Percentiles rank a stretch among this genome's conserved stretches.
Conservation (phyloP, 2,329 filamentous ascomycete genomes). For the Fusarium nanum region DNA sequence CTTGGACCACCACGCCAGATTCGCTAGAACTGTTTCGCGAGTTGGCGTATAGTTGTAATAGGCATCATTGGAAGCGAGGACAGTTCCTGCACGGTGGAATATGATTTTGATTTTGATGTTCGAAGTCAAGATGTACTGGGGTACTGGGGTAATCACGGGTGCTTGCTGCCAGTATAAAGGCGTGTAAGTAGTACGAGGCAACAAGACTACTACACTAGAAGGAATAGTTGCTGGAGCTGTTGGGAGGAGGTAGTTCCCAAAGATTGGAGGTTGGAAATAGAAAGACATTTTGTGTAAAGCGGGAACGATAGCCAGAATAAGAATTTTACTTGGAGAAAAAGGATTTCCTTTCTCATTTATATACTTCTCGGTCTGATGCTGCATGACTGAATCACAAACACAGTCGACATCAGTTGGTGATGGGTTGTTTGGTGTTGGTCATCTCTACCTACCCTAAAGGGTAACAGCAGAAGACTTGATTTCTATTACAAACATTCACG, state of each 20-base stretch:
- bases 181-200: background rate
- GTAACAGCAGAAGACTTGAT: background rate
- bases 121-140: background rate
- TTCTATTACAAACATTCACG: background rate
- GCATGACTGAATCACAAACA: constrained; percentile 7
- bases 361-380: background rate
- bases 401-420: constrained; percentile 5
- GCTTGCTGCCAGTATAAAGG: background rate
- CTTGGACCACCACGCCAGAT: constrained; percentile 26
- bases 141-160: background rate
- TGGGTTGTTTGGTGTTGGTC: constrained; percentile 15
- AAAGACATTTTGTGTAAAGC: constrained; percentile 38
- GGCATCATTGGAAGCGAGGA: constrained; percentile 30
- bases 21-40: constrained; percentile 28
- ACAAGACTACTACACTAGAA: background rate
- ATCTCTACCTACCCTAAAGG: background rate
- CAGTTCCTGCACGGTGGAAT: constrained; percentile 32
- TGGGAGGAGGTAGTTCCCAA: constrained; percentile 20
- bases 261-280: constrained; percentile 44
- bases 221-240: background rate
- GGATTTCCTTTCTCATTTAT: background rate
- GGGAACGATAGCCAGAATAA: background rate
- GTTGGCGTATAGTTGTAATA: constrained; percentile 26
- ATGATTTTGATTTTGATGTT: constrained; percentile 35
- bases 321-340: background rate